Base-by-base conservation (phyloP, 345 rosid genomes). In the Heritiera littoralis region DNA sequence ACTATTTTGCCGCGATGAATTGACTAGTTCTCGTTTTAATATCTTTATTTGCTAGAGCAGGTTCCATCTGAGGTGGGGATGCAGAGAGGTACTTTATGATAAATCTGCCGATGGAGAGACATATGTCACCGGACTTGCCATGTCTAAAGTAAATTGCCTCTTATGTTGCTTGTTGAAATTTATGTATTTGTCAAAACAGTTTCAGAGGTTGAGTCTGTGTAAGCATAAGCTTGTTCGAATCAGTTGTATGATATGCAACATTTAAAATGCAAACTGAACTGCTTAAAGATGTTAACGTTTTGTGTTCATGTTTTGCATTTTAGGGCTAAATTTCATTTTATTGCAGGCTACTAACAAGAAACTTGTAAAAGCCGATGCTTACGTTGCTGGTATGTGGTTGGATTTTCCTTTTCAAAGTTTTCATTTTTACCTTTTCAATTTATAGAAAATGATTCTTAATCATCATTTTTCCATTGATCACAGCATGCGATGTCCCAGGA, bases 21-120 rank as follows among this genome's bases (percentile, higher is more conserved):
- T 73, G 46, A 18, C 18, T 58, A 52, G 28, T 48, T 13, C 40
- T 76, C 67, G n/a, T 18, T 59, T 67, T 52, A 35, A 48, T 75
- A 61, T 75, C 71, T 68, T 65, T 78, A 30, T 78, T 80, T 80
- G 78, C 71, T 56, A 55, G 85, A 88, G 79, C 93, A 95, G 99
- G 89, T 94, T 96, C 82, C 98, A 96, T 88, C 87, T 96, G 66
- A 88, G 99, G 86, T 96, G 99, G 99, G 99, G 98, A 73, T 96
- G 99, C 90, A 89, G 98, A 81, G 88, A 92, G 89, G 81, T 96
- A 74, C 92, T 91, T 17, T 92, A 91, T 56, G 89, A 91, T 79
- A 89, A 78, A 84, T 79, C 92, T 78, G 77, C 90, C 43, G 81
- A 85, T 79, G 94, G 97, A 65, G 92, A 87, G 83, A 90, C 85